These are phyloP conservation scores for Fusarium sp. DNA, from an alignment of 2,329 filamentous ascomycete genomes.

Conservation along the genomic window DNA sequence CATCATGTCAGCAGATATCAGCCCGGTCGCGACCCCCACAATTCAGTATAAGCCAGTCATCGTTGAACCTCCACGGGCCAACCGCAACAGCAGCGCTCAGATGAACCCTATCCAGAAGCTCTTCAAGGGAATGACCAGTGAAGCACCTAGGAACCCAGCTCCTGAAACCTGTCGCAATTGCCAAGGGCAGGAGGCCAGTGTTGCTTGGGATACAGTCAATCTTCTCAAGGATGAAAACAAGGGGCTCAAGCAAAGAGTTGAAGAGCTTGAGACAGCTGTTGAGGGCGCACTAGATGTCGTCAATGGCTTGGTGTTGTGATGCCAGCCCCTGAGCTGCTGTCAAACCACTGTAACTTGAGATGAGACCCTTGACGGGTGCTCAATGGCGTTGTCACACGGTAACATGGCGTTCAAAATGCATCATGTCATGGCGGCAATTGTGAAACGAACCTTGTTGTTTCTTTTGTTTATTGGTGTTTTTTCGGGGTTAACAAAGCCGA, in stretches of 20 bases:
- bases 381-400: constrained; percentile 13
- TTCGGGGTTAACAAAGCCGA: constrained; percentile 11
- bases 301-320: constrained; percentile 62
- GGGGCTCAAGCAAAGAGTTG: constrained; percentile 68
- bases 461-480: constrained; percentile 31
- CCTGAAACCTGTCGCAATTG: constrained; percentile 63
- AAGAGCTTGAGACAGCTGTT: constrained; percentile 67
- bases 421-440: constrained; percentile 8
- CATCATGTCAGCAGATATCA: constrained; percentile 46
- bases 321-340: background rate
- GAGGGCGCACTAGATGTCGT: constrained; percentile 70
- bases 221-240: constrained; percentile 71
- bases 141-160: constrained; percentile 38
- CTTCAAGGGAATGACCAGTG: constrained; percentile 55
- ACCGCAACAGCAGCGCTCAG: constrained; percentile 44
- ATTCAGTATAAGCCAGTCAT: constrained; percentile 38
- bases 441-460: background rate
- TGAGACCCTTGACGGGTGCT: constrained; percentile 20
- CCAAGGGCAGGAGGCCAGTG: constrained; percentile 65
- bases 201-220: constrained; percentile 74
- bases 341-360: constrained; percentile 7
- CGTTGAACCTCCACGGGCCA: constrained; percentile 43
- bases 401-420: constrained; percentile 20
- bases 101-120: constrained; percentile 55
- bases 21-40: constrained; percentile 31